Evolutionary conservation across 805 yeast species (phyloP), one percentile per base, ranked within the genome.

Genomic region (Barnettozyma botsteinii): DNA sequence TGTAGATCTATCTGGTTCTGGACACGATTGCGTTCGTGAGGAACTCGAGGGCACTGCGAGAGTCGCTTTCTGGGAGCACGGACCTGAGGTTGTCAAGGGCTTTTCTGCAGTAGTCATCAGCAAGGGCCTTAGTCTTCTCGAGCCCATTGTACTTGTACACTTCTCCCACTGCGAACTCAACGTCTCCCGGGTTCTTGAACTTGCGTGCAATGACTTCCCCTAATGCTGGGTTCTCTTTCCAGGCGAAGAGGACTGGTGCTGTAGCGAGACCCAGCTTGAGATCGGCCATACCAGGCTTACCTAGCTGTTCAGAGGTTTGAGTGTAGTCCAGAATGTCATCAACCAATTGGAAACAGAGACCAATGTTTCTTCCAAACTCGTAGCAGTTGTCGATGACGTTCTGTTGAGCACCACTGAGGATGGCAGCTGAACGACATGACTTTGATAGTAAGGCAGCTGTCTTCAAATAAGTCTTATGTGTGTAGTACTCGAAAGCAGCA

Each of bases 301-400:
- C 98, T 42, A 93, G 66, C 37, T 85, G 78, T 31, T 76, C 77
- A 15, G 86, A 85, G 23, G 89, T 78, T n/a, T 87, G 80, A 0
- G 97, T 87, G 61, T 86, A 93, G 64, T 93, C 98, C 49, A 93
- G 73, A 81, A 91, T 79, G 62, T 93, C 98, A 64, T 93, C 98
- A 15, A 93, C 94, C 43, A 93, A 73, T 65, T 91, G 98, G 73
- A 93, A 93, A 58, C 97, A 93, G 29, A 93, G 73, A 0, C 98
- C 98, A 41, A 93, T 67, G 60, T 89, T 88, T 50, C 95, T 75
- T 35, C 98, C 98, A 61, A 85, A 93, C 51, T 85, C 81, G 62
- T 91, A 93, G 53, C 94, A 82, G 43, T 81, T 73, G 43, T 93
- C 96, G 38, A 89, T 78, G n/a, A 85, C 72, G 13, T 70, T 65